Percentiles rank a stretch among this genome's conserved stretches.
Evolutionary conservation across 345 rosid genomes (phyloP).

Genomic region (Barbarea vulgaris): DNA sequence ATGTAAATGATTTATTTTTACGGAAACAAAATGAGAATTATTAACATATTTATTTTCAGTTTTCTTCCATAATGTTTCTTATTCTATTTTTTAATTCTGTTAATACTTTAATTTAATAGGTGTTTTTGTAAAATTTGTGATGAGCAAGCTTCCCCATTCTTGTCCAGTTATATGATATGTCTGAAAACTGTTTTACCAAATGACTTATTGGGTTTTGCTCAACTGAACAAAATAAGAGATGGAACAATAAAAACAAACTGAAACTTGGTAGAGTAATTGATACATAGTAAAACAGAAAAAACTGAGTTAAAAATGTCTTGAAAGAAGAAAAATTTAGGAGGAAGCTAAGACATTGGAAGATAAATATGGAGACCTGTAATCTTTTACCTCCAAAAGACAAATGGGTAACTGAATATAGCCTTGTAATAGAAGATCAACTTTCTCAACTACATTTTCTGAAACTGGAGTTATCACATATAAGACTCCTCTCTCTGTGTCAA

Average conservation of each 20-base stretch:
- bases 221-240: not conserved
- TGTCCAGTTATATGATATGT: not conserved
- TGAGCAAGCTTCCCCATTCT: not conserved
- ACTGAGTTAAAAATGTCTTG: not conserved
- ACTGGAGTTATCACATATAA: constrained; percentile 85
- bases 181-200: not conserved
- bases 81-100: no score
- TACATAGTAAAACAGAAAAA: not conserved
- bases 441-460: constrained; percentile 65
- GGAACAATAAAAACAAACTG: not conserved
- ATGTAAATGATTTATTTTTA: not conserved
- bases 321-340: constrained; percentile 37
- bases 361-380: constrained; percentile 78
- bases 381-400: constrained; percentile 80
- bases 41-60: not conserved
- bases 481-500: constrained; percentile 65
- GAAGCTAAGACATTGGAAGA: constrained; percentile 64
- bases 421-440: constrained; percentile 78
- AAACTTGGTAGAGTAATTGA: constrained; percentile 1
- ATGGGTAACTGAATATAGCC: constrained; percentile 80
- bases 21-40: not conserved
- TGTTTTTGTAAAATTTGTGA: no score
- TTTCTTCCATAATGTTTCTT: no score
- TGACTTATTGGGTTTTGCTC: not conserved
- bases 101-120: no score